Percentiles rank a stretch among this genome's conserved stretches.
phyloP scores from a whole-genome alignment of 768 basidiomycete species.

The Mrakia blollopis region DNA sequence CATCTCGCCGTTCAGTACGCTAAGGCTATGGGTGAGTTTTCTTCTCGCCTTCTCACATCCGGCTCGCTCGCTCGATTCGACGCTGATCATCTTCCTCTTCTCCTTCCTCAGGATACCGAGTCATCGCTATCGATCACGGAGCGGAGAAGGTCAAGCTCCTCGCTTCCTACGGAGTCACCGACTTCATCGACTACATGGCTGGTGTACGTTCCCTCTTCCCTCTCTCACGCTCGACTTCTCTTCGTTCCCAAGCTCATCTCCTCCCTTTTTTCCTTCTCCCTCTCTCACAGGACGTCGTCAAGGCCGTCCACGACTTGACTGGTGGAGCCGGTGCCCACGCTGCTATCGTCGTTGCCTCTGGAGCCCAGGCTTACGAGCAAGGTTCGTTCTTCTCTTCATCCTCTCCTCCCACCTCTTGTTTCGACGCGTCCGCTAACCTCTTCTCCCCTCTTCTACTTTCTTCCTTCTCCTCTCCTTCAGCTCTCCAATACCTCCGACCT shows the following conservation, averaged over 20 bases:
- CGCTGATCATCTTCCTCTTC: background rate
- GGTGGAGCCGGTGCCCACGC: conserved; percentile 69
- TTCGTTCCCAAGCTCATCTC: background rate
- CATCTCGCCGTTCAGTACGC: conserved; percentile 83
- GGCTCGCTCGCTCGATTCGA: background rate
- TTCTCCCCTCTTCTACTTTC: background rate
- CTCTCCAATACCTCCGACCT: conserved; percentile 64
- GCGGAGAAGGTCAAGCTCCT: conserved; percentile 64
- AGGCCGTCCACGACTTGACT: conserved; percentile 59
- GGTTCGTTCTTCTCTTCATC: conserved; percentile 30
- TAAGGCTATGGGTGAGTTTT: conserved; percentile 55
- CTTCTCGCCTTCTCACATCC: background rate
- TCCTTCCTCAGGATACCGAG: conserved; percentile 49
- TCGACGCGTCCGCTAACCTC: background rate
- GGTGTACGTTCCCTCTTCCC: conserved; percentile 1
- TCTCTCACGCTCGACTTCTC: background rate
- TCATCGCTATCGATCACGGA: conserved; percentile 76
- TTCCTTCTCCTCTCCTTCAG: background rate
- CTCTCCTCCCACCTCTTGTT: background rate
- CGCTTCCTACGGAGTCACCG: conserved; percentile 62
- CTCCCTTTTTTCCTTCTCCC: background rate
- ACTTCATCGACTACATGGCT: conserved; percentile 65
- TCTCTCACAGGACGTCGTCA: conserved; percentile 57
- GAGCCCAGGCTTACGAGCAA: conserved; percentile 47
- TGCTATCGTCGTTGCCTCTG: conserved; percentile 45